Evolutionary conservation across 768 basidiomycete genomes (phyloP), one percentile per base, ranked within the genome.

Genomic region (Lactarius evosmus): DNA sequence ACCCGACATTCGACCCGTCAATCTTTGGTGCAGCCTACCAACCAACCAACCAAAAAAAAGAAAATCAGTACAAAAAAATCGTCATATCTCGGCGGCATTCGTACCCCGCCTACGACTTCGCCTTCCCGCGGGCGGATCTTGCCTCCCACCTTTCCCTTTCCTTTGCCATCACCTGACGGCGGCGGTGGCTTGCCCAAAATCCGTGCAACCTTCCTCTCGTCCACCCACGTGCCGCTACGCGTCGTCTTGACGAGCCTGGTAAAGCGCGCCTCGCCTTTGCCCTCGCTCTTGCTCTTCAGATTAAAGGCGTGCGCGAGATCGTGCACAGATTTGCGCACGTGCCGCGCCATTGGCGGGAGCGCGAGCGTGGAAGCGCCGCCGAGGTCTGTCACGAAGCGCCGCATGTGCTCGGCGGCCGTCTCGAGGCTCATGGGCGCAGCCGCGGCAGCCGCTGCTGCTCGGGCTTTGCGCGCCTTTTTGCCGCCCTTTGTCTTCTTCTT

Each of bases 21-120:
- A 98, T 88, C 76, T 87, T 93, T 2, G 90, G 90, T 16, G 92
- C 93, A 54, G 87, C 86, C 81, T 89, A 25, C 8, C n/a, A 22
- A n/a, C n/a, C n/a, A n/a, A n/a, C n/a, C n/a, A 71, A 17, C 9
- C 56, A 66, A 4, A 52, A 11, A 60, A 30, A 60, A 60, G 27
- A 60, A 56, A 27, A n/a, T 58, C 49, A 12, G 33, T 27, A n/a
- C 11, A n/a, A n/a, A n/a, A n/a, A n/a, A n/a, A n/a, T n/a, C n/a
- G n/a, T n/a, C n/a, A n/a, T n/a, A n/a, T n/a, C n/a, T n/a, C n/a
- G n/a, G n/a, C n/a, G n/a, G n/a, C n/a, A n/a, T n/a, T n/a, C n/a
- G 29, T 56, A 84, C 86, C 79, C 88, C 88, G 17, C 95, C 95
- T 52, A 97, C 93, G 67, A 87, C 86, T 56, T 95, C 93, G 30